These are phyloP conservation scores for Euclidium syriacum DNA, from an alignment of 345 rosid genomes.

Conservation along the genomic window DNA sequence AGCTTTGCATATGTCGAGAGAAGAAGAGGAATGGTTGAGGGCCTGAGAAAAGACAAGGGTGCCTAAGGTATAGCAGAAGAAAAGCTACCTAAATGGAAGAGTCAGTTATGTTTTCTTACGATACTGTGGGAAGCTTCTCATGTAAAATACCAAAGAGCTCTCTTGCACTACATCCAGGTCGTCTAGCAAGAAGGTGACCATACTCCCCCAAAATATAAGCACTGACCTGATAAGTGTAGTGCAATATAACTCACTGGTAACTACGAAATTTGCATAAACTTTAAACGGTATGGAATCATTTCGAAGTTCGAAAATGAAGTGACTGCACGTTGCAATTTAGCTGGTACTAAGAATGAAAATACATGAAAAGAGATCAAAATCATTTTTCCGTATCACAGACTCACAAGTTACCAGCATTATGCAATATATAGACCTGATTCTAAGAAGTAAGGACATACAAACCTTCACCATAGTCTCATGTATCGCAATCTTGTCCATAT, in stretches of 20 bases:
- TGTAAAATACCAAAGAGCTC: slow-evolving; percentile 81
- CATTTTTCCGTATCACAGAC: too few relatives aligned
- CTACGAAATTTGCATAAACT: slow-evolving; percentile 2
- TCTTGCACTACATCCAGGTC: slow-evolving; percentile 94
- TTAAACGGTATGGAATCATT: background rate
- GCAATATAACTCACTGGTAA: background rate
- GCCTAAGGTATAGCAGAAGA: slow-evolving; percentile 12
- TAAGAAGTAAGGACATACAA: slow-evolving; percentile 27
- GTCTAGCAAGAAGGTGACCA: slow-evolving; percentile 93
- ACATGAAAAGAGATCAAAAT: too few relatives aligned
- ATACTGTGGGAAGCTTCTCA: slow-evolving; percentile 93
- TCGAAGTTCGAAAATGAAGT: background rate
- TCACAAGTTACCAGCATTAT: background rate
- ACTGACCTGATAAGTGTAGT: slow-evolving; percentile 62
- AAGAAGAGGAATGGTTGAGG: slow-evolving; percentile 79
- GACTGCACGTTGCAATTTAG: slow-evolving; percentile 4
- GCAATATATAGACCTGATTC: background rate
- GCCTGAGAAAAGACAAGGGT: slow-evolving; percentile 42
- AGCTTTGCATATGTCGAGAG: slow-evolving; percentile 98
- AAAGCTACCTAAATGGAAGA: slow-evolving; percentile 8
- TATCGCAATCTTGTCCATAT: slow-evolving; percentile 87
- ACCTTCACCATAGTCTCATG: slow-evolving; percentile 99
- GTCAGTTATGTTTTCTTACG: slow-evolving; percentile 66
- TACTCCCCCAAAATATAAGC: slow-evolving; percentile 95
- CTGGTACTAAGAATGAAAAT: too few relatives aligned